Percentiles rank a stretch among this genome's conserved stretches.
phyloP scores from a whole-genome alignment of 331 rosid genomes.

The Acacia pycnantha region DNA sequence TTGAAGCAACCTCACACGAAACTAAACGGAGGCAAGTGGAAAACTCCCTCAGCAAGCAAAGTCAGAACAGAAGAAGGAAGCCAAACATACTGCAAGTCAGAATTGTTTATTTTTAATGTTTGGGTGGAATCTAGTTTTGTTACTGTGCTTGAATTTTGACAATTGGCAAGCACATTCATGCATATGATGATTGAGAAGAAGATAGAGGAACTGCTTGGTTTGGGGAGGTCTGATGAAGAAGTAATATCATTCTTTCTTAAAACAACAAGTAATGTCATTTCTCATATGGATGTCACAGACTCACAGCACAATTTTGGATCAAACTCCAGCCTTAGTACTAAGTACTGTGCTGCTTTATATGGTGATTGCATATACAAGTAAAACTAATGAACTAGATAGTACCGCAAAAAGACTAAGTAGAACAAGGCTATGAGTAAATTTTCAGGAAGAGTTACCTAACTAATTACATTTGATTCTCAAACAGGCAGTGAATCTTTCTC shows the following conservation, averaged over 20 bases:
- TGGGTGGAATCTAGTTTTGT: constrained; percentile 14
- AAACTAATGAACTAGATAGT: not conserved
- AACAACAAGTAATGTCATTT: not conserved
- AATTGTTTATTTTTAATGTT: not conserved
- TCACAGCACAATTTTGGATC: not conserved
- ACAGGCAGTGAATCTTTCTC: not conserved
- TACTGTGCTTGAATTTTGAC: constrained; percentile 7
- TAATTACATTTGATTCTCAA: not conserved
- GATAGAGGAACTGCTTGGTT: not conserved
- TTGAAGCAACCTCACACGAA: constrained; percentile 28
- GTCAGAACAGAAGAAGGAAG: constrained; percentile 37
- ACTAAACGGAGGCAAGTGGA: constrained; percentile 19
- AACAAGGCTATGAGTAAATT: not conserved
- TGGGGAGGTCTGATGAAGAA: not conserved
- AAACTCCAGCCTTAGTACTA: not conserved
- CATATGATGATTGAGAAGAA: not conserved
- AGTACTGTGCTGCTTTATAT: not conserved
- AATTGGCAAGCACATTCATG: constrained; percentile 3
- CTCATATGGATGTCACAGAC: not conserved
- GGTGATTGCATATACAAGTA: not conserved
- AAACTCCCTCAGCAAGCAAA: constrained; percentile 50
- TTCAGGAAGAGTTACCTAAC: not conserved
- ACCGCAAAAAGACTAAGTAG: not conserved
- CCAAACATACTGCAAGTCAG: not conserved
- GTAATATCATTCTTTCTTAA: not conserved